Conservation (phyloP, 495 filamentous ascomycete genomes). For the Neurospora tetraspora region DNA sequence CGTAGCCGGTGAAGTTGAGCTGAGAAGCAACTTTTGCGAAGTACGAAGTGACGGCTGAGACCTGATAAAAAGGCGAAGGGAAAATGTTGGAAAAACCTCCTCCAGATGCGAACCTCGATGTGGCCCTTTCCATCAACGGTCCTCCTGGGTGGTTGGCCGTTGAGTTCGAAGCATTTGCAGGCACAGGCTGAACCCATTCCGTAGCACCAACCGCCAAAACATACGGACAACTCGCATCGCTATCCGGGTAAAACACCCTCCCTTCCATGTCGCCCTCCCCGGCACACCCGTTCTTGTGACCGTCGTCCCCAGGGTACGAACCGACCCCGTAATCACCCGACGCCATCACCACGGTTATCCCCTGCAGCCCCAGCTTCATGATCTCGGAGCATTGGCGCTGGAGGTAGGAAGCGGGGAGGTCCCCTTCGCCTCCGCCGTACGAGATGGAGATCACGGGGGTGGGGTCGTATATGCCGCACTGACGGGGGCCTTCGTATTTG, state of each 20-base stretch:
- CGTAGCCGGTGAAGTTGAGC: slow-evolving; percentile 10
- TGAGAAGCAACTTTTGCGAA: slow-evolving; percentile 32
- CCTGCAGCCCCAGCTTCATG: slow-evolving; percentile 57
- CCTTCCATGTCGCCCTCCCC: slow-evolving; percentile 1
- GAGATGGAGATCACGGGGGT: slow-evolving; percentile 32
- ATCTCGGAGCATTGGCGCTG: slow-evolving; percentile 33
- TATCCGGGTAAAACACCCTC: slow-evolving; percentile 15
- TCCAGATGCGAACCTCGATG: slow-evolving; percentile 41
- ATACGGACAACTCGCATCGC: slow-evolving; percentile 27
- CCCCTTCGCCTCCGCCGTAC: slow-evolving; percentile 28
- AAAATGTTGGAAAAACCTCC: slow-evolving; percentile 67
- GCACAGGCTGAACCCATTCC: background rate
- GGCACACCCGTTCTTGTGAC: slow-evolving; percentile 8
- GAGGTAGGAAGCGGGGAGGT: slow-evolving; percentile 27
- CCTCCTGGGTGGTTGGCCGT: background rate
- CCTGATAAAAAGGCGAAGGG: slow-evolving; percentile 47
- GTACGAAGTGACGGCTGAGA: slow-evolving; percentile 40
- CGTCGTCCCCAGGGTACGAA: slow-evolving; percentile 28
- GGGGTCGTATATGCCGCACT: slow-evolving; percentile 44
- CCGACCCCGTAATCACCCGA: slow-evolving; percentile 53
- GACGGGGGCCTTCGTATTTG: slow-evolving; percentile 46
- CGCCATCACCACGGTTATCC: slow-evolving; percentile 50
- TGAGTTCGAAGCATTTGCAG: background rate
- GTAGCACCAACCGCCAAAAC: slow-evolving; percentile 28
- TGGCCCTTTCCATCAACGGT: slow-evolving; percentile 31